Base-by-base conservation (phyloP, 148 eudicot species). In the Spergularia marina region DNA sequence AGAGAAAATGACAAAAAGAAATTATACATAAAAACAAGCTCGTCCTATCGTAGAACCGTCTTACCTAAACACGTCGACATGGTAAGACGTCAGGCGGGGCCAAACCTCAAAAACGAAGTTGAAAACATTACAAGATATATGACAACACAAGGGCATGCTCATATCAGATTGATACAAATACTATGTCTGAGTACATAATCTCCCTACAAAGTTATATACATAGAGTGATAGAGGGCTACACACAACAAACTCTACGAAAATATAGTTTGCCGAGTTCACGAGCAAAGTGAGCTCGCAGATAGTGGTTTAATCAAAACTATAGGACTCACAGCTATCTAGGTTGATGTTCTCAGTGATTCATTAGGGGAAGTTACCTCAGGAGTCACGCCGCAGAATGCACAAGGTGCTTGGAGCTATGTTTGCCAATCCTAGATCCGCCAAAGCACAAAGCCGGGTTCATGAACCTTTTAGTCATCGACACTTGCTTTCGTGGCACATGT, bases 391-490 rank as follows among this genome's bases (percentile, higher is more conserved):
- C 84, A 7, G 78, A 44, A 0, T 36, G 57, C 64, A 68, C 65
- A 1, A 57, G 53, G 55, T 68, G 78, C 66, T 80, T 79, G 21
- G 70, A 53, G 68, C 65, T 77, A 34, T 73, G 77, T 40, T 57
- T 79, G 36, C 70, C 64, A 60, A 68, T 39, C 59, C 81, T 76
- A 0, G 84, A 68, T 51, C 81, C 98, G 44, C 94, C 92, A 49
- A 91, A 94, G 78, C 97, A 90, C 54, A 90, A 72, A 40, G 74
- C 78, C 47, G 86, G 86, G 79, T 85, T 86, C 80, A 83, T 73
- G 78, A 78, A 74, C 78, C 74, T 78, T 82, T 68, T 83, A 70
- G 74, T 80, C 51, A 55, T 66, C 8, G 82, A 81, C 18, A 80
- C 75, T 57, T 74, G 85, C 69, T 85, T 87, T 53, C 65, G 76